Conservation (phyloP, 139 green algal genomes). For the Auxenochlorella pyrenoidosa region DNA sequence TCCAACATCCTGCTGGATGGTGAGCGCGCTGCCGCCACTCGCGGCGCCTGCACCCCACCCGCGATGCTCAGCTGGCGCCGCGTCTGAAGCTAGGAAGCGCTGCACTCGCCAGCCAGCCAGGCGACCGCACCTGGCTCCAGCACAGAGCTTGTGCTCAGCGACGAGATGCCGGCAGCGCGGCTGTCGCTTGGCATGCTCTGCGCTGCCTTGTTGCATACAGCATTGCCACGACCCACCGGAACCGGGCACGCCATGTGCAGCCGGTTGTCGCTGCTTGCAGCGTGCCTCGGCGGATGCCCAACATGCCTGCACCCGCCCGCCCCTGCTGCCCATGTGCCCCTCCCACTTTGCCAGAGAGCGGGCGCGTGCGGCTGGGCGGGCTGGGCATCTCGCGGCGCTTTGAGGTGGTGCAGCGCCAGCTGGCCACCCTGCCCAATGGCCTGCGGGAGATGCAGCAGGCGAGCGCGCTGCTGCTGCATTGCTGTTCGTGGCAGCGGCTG, state of each 20-base stretch:
- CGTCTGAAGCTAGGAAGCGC: too few species aligned
- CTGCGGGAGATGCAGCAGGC: conserved; percentile 31
- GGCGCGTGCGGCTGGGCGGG: conserved; percentile 92
- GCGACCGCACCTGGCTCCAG: too few species aligned
- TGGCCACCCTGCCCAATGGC: conserved; percentile 25
- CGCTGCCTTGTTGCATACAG: too few species aligned
- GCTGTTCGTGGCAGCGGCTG: too few species aligned
- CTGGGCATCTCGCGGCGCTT: conserved; percentile 83
- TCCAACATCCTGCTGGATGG: conserved; percentile 93
- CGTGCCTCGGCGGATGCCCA: neutral
- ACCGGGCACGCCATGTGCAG: neutral
- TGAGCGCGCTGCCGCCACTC: too few species aligned
- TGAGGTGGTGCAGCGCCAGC: conserved; percentile 32
- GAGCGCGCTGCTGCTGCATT: neutral
- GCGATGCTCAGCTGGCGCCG: neutral
- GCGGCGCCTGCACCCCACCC: too few species aligned
- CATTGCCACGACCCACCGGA: too few species aligned
- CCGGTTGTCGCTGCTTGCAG: neutral
- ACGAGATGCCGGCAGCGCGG: too few species aligned
- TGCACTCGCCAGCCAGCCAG: too few species aligned
- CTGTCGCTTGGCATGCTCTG: too few species aligned
- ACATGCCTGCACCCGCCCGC: neutral
- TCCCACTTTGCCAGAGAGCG: conserved; percentile 77
- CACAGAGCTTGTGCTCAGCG: too few species aligned
- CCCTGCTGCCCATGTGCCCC: neutral